Base-by-base conservation (phyloP, 2,329 filamentous ascomycete genomes). In the Ustilaginoidea virens region DNA sequence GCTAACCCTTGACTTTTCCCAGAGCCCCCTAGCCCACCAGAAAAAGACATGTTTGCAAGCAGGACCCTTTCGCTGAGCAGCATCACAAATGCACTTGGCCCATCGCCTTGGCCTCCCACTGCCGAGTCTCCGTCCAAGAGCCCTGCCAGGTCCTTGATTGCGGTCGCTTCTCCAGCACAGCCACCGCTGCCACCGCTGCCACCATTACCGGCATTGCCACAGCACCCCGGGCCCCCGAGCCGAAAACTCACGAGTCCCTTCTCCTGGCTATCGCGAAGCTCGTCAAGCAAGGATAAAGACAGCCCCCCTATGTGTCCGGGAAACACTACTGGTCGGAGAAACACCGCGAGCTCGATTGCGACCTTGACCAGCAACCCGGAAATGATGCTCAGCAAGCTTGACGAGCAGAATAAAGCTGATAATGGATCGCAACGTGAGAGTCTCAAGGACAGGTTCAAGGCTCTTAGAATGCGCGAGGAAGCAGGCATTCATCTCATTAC, bases 231-330 rank as follows among this genome's bases (percentile, higher is more conserved):
- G 5, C 55, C 61, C 2, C 55, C 60, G 9, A 39, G 66, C 34
- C 65, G 83, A 45, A 92, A 90, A 51, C 68, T 92, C 31, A 86
- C 81, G 7, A 82, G 81, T 40, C 82, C 80, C n/a, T 92, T 92
- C 43, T 72, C 81, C 22, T 87, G 81, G 75, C 66, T 92, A 22
- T 82, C 81, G 18, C 64, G 82, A 39, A 76, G 66, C 48, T 69
- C 72, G 8, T 63, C 65, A 20, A 59, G 56, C 29, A 74, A 74
- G 43, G 59, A 63, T 4, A 66, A 66, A 38, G 63, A 71, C 7
- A 43, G 47, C 13, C 49, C 60, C 23, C 64, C 69, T 29, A 66
- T 73, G 9, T 65, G 69, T 5, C 66, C 77, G 22, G 43, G 44
- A 27, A 44, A 41, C 34, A 39, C 32, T 46, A 65, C 35, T 56